These are phyloP conservation scores for Lithohypha guttulata DNA, from an alignment of 2,329 filamentous ascomycete species.

Conservation along the genomic window DNA sequence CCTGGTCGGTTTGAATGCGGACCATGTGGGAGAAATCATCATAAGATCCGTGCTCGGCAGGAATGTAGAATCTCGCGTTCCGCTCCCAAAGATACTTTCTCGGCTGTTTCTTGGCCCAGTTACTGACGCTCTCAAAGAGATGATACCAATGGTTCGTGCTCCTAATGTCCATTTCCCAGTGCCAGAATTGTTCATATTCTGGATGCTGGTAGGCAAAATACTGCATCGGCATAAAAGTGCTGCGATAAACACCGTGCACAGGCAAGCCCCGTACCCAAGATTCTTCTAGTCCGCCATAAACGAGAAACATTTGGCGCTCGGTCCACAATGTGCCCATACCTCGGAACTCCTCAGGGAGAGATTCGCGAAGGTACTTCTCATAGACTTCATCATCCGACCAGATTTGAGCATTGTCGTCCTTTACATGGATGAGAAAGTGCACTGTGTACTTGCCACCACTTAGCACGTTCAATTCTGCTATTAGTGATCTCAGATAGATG, in stretches of 20 bases:
- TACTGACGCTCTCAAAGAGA: conserved; percentile 56
- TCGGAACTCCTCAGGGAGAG: conserved; percentile 71
- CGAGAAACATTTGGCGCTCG: conserved; percentile 78
- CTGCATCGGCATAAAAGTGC: conserved; percentile 87
- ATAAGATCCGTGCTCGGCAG: conserved; percentile 64
- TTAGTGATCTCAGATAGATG: conserved; percentile 69
- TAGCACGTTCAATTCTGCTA: conserved; percentile 64
- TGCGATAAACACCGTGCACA: conserved; percentile 85
- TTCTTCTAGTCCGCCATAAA: conserved; percentile 81
- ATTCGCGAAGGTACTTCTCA: conserved; percentile 57
- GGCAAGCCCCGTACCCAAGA: conserved; percentile 61
- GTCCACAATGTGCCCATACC: conserved; percentile 88
- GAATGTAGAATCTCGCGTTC: conserved; percentile 66
- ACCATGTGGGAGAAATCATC: conserved; percentile 71
- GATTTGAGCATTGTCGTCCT: conserved; percentile 65
- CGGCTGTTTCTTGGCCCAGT: conserved; percentile 62
- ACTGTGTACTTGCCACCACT: conserved; percentile 74
- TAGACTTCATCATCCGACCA: conserved; percentile 70
- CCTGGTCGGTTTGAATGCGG: conserved; percentile 63
- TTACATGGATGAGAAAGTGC: conserved; percentile 77
- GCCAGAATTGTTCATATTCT: conserved; percentile 86
- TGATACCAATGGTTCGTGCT: conserved; percentile 83
- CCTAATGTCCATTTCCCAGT: conserved; percentile 89
- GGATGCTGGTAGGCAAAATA: conserved; percentile 82
- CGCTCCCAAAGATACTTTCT: conserved; percentile 74